These are phyloP conservation scores for Alternaria dauci DNA, from an alignment of 2,329 filamentous ascomycete genomes.

Conservation along the genomic window DNA sequence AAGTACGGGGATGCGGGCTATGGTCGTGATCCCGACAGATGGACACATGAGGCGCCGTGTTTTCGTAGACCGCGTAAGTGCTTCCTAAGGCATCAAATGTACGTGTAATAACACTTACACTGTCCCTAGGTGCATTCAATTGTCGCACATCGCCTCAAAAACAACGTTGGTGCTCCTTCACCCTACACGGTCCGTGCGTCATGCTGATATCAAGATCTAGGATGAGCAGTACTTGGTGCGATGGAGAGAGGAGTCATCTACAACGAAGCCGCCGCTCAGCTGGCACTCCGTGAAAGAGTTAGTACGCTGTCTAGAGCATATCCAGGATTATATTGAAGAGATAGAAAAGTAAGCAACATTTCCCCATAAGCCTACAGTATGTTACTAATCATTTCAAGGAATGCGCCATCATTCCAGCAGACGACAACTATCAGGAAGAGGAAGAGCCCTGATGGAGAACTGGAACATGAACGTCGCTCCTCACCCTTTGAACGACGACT, in stretches of 20 bases:
- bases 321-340: conserved; percentile 55
- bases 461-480: conserved; percentile 24
- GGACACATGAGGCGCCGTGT: conserved; percentile 32
- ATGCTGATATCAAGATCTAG: conserved; percentile 35
- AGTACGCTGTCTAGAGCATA: conserved; percentile 45
- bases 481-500: conserved; percentile 34
- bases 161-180: conserved; percentile 28
- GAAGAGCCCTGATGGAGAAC: conserved; percentile 33
- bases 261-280: conserved; percentile 44
- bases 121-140: conserved; percentile 7
- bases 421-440: conserved; percentile 27
- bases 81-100: neutral
- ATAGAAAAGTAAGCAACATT: conserved; percentile 32
- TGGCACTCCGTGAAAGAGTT: conserved; percentile 58
- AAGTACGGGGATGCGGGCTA: conserved; percentile 34
- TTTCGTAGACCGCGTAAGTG: conserved; percentile 33
- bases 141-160: conserved; percentile 40
- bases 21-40: conserved; percentile 38
- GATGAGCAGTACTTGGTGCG: conserved; percentile 55
- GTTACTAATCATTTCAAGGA: conserved; percentile 16
- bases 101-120: neutral
- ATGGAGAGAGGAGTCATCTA: conserved; percentile 42
- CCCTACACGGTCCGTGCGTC: conserved; percentile 24
- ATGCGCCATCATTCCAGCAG: neutral
- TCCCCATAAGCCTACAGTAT: neutral